Percentiles rank a stretch among this genome's conserved stretches.
These are phyloP conservation scores for Solanum chilense DNA, from an alignment of 257 asterid species.

Conservation along the genomic window DNA sequence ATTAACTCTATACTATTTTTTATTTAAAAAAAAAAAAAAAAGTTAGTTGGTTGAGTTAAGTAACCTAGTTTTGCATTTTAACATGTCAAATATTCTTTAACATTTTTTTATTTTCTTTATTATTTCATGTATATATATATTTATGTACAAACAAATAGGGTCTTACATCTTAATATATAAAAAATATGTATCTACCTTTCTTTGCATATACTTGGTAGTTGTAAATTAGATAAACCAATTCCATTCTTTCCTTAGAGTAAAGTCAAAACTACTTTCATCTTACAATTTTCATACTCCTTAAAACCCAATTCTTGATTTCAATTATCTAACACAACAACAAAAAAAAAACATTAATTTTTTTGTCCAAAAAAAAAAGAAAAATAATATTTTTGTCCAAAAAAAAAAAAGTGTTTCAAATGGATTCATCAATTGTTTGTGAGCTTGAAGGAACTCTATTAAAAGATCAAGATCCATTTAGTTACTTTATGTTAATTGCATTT, in stretches of 20 bases:
- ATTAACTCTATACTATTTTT: neutral
- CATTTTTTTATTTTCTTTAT: neutral
- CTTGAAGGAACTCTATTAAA: constrained; percentile 71
- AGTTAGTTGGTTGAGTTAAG: constrained; percentile 27
- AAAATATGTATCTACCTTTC: neutral
- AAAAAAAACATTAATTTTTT: neutral
- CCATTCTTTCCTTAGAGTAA: constrained; percentile 13
- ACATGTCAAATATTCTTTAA: constrained; percentile 31
- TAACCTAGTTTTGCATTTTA: constrained; percentile 29
- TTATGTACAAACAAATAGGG: constrained; percentile 4
- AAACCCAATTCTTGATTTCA: constrained; percentile 1
- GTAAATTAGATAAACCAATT: constrained; percentile 34
- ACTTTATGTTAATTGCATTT: constrained; percentile 82
- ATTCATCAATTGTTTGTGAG: constrained; percentile 39
- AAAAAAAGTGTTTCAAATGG: constrained; percentile 8
- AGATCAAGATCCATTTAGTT: constrained; percentile 50
- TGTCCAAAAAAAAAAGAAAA: neutral
- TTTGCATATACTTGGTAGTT: constrained; percentile 19
- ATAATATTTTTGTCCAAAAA: neutral
- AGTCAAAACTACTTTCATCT: constrained; percentile 66
- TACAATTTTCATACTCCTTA: constrained; percentile 17
- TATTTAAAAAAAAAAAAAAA: neutral
- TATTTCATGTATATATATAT: constrained; percentile 13
- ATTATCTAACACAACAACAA: neutral
- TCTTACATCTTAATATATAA: neutral